Base-by-base conservation (phyloP, 2,329 filamentous ascomycete species). In the Trichoderma sp. region DNA sequence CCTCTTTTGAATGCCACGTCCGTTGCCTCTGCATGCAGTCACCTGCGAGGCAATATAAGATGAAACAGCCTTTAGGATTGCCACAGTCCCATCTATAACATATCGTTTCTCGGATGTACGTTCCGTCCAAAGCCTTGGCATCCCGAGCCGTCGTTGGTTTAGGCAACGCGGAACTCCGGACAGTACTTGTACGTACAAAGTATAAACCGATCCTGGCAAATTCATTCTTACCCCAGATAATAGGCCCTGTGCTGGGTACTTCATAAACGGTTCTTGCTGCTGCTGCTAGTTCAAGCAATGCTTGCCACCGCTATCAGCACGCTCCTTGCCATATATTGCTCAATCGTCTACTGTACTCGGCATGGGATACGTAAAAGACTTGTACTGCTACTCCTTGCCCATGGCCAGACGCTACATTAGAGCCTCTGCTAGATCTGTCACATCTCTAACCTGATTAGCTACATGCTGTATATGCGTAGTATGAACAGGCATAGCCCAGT, bases 381-480 rank as follows among this genome's bases (percentile, higher is more conserved):
- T 39, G 60, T 54, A 34, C 52, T 34, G 61, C n/a, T 56, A 30
- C 37, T 56, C 63, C 63, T 61, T 49, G 26, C 54, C 39, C 54
- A 46, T 13, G n/a, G 54, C 32, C 39, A 37, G 59, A 58, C 67
- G 43, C 67, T 65, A n/a, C n/a, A 43, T 43, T n/a, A 69, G 43
- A 59, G 46, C n/a, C 59, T 51, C 55, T 69, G 43, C 68, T 55
- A 69, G 68, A 69, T 69, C 68, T 66, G 58, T 69, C 68, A 67
- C 34, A 69, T 60, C 61, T 67, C 49, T 67, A 51, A 60, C 61
- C 34, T 69, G 68, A 66, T 67, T 61, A 67, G 56, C 68, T 58
- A 46, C 61, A 39, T 67, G 10, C 30, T 8, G 30, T 32, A 46
- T 56, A 39, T 60, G 46, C 68, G 43, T 65, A 43, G 43, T 59